Base-by-base conservation (phyloP, 2,329 filamentous ascomycete genomes). In the Colletotrichum navitas region DNA sequence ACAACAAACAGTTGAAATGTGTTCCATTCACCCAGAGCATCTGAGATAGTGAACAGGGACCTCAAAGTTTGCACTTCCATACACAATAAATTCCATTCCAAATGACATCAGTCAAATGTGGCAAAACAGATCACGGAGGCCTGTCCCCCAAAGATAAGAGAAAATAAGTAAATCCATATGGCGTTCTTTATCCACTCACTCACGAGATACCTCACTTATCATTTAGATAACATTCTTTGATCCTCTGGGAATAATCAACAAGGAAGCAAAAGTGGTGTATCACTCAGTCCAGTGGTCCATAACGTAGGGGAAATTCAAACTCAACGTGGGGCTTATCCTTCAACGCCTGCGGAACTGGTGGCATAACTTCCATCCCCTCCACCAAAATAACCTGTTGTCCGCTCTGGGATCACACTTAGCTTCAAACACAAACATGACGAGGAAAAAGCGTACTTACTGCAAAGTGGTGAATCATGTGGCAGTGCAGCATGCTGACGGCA, bases 381-480 rank as follows among this genome's bases (percentile, higher is more conserved):
- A 69, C 34, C n/a, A 69, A 1, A 7, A 69, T 65, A 1, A 69
- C 61, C 8, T 65, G 61, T 24, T 69, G 66, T 3, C 66, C 66
- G 36, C 66, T 69, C 66, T 69, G 7, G 10, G 5, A 11, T 32
- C 10, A 29, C 2, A 4, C 11, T 64, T 3, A 64, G 49, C 6
- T 8, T 21, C 7, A 43, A 8, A 6, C 8, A 21, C 16, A 21
- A 21, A 8, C 5, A 21, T 1, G 8, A 10, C 1, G 14, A 26
- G 43, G 16, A 3, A 2, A 7, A 1, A 14, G 39, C n/a, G 11
- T 45, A 45, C 61, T 39, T 29, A 65, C 61, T 29, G 61, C 61
- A 21, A 69, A 69, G 59, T 69, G 66, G 26, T 65, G 66, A 11
- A 65, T 69, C 66, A 69, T 69, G 18, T 69, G 66, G n/a, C 66